phyloP scores from a whole-genome alignment of 2,329 filamentous ascomycete species.

The Calycina marina region DNA sequence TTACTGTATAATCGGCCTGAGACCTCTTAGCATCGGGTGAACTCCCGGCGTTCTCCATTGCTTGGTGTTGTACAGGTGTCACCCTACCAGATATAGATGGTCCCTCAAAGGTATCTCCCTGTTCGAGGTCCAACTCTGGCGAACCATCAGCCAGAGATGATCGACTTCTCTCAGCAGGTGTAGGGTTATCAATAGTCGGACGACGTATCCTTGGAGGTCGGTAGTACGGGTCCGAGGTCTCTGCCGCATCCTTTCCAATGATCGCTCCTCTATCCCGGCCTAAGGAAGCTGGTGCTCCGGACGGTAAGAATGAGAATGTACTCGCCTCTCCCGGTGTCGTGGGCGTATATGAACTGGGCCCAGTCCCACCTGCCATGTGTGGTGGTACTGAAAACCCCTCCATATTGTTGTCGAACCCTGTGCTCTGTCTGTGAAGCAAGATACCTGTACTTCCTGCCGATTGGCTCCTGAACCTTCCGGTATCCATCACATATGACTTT shows the following conservation, averaged over 20 bases:
- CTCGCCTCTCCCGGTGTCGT: constrained; percentile 61
- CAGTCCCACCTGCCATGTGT: constrained; percentile 31
- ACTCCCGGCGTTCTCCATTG: constrained; percentile 16
- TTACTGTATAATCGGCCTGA: constrained; percentile 73
- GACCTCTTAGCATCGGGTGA: constrained; percentile 19
- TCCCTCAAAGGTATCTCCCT: constrained; percentile 24
- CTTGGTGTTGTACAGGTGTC: constrained; percentile 31
- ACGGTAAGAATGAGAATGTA: constrained; percentile 56
- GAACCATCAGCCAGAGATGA: constrained; percentile 31
- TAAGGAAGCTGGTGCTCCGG: constrained; percentile 21
- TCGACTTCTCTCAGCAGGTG: constrained; percentile 27
- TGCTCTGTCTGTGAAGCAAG: constrained; percentile 40
- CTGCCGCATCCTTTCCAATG: constrained; percentile 31
- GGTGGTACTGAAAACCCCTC: constrained; percentile 26
- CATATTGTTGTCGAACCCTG: constrained; percentile 37
- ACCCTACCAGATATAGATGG: constrained; percentile 28
- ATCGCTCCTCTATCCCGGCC: constrained; percentile 24
- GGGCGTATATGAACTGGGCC: constrained; percentile 51
- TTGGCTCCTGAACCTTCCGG: constrained; percentile 42
- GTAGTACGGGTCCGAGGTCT: constrained; percentile 68
- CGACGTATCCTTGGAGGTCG: constrained; percentile 63
- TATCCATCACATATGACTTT: constrained; percentile 39
- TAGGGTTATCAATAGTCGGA: constrained; percentile 40
- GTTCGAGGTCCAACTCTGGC: constrained; percentile 24
- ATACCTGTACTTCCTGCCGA: constrained; percentile 46